phyloP scores from a whole-genome alignment of 768 basidiomycete species.

The Rhodotorula toruloides region DNA sequence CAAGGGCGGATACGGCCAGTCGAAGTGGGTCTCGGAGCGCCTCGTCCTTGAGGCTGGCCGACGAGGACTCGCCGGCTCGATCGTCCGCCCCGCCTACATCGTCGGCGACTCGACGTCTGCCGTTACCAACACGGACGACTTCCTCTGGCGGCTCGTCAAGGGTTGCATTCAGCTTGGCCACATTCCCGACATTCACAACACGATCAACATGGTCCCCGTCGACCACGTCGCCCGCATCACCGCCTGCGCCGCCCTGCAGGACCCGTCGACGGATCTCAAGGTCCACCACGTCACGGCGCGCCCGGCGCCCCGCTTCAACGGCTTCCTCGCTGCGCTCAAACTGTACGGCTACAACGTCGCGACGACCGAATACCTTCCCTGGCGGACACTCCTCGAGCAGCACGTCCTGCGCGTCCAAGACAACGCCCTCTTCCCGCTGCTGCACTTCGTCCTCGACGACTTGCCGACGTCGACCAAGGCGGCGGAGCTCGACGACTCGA shows the following conservation, averaged over 20 bases:
- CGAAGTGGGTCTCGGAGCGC: slow-evolving; percentile 98
- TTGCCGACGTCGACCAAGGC: slow-evolving; percentile 93
- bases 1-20: slow-evolving; percentile 91
- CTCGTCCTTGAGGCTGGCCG: slow-evolving; percentile 83
- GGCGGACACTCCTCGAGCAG: slow-evolving; percentile 86
- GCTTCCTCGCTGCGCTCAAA: slow-evolving; percentile 65
- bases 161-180: slow-evolving; percentile 97
- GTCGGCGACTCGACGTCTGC: slow-evolving; percentile 85
- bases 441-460: slow-evolving; percentile 96
- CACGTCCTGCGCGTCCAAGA: slow-evolving; percentile 92
- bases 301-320: slow-evolving; percentile 84
- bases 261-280: slow-evolving; percentile 50
- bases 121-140: slow-evolving; percentile 98
- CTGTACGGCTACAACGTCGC: slow-evolving; percentile 74
- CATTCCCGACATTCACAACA: slow-evolving; percentile 95
- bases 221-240: slow-evolving; percentile 87
- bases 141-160: slow-evolving; percentile 95
- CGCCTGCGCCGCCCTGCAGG: slow-evolving; percentile 64
- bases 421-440: slow-evolving; percentile 91
- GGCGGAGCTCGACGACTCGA: slow-evolving; percentile 79
- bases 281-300: slow-evolving; percentile 81
- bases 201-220: slow-evolving; percentile 96
- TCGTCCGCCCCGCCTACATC: slow-evolving; percentile 90
- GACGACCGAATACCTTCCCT: slow-evolving; percentile 80
- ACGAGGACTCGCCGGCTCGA: slow-evolving; percentile 75